Evolutionary conservation across 257 asterid species (phyloP).

Genomic region (Solanum chiquidenum): DNA sequence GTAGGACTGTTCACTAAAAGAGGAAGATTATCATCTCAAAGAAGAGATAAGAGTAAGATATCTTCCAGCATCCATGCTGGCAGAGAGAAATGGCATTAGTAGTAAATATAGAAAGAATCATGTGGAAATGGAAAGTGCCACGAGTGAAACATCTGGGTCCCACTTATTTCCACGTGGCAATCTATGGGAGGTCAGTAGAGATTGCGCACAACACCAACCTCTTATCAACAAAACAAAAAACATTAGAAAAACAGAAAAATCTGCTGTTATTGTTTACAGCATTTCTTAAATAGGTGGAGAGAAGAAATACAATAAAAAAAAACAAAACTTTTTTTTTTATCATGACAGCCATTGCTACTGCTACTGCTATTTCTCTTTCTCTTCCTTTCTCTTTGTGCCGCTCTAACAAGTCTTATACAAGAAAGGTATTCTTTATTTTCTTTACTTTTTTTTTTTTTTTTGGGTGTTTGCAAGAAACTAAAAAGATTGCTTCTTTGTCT

Average conservation of each 20-base stretch:
- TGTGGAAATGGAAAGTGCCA: constrained; percentile 38
- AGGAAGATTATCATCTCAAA: neutral
- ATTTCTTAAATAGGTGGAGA: neutral
- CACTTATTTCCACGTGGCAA: constrained; percentile 34
- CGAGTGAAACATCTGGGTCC: constrained; percentile 14
- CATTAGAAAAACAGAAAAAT: neutral
- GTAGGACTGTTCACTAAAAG: neutral
- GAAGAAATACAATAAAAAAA: neutral
- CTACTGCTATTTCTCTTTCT: constrained; percentile 74
- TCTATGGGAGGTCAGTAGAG: constrained; percentile 34
- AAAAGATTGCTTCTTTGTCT: neutral
- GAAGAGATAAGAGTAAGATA: neutral
- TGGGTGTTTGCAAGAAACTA: neutral
- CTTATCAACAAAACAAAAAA: constrained; percentile 37
- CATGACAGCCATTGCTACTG: constrained; percentile 85
- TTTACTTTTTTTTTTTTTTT: neutral
- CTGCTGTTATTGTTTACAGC: neutral
- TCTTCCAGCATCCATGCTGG: neutral
- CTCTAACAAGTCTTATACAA: constrained; percentile 37
- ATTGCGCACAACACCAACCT: constrained; percentile 52
- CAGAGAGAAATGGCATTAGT: neutral
- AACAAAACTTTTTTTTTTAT: neutral
- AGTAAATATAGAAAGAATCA: neutral
- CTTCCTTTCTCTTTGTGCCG: constrained; percentile 54
- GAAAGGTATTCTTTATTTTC: constrained; percentile 29